phyloP scores from a whole-genome alignment of 164 flowering plant species.

The Macadamia integrifolia region DNA sequence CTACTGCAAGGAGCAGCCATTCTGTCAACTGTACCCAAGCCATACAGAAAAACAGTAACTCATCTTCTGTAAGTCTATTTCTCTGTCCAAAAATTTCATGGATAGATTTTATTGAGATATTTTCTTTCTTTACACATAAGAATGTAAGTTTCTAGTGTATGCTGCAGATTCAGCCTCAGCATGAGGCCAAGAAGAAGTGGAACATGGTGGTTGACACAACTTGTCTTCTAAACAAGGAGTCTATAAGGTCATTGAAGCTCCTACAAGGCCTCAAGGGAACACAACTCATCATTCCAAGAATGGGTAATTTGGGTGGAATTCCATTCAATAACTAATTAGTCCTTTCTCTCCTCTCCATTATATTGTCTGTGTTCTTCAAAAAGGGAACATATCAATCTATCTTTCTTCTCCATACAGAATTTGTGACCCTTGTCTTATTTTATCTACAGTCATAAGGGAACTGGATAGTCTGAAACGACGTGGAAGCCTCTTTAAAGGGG shows the following conservation, averaged over 20 bases:
- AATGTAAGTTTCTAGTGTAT: neutral
- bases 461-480: constrained; percentile 55
- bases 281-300: constrained; percentile 68
- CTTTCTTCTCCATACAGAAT: neutral
- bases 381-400: no score
- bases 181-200: constrained; percentile 47
- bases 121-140: neutral
- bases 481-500: constrained; percentile 51
- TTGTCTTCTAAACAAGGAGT: constrained; percentile 55
- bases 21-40: constrained; percentile 23
- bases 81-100: neutral
- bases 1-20: constrained; percentile 23
- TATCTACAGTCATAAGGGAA: constrained; percentile 62
- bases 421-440: neutral
- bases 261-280: constrained; percentile 83
- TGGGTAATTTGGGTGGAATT: constrained; percentile 38
- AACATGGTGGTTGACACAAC: constrained; percentile 67
- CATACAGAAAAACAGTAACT: constrained; percentile 11
- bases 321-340: neutral
- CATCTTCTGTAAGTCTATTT: constrained; percentile 28
- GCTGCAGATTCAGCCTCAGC: constrained; percentile 34
- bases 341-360: no score
- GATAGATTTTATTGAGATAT: neutral
- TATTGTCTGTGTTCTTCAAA: no score
- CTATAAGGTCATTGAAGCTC: constrained; percentile 72